Evolutionary conservation across 306 rosid genomes (phyloP).

Genomic region (Oemleria cerasiformis): DNA sequence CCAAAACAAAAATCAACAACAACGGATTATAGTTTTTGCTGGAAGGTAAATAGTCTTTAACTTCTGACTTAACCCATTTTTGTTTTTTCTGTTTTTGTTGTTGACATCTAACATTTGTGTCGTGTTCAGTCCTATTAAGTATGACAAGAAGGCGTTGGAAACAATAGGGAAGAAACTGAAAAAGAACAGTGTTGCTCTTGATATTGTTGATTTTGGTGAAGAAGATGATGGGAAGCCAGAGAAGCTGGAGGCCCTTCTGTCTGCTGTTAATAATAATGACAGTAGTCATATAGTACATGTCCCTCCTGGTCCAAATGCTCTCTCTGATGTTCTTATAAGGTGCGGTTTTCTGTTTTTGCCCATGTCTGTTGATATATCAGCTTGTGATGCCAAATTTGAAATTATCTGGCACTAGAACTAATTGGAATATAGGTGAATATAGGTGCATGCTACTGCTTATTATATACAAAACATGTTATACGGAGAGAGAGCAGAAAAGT

Average conservation of each 20-base stretch:
- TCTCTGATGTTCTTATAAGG: constrained; percentile 42
- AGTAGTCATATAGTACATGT: constrained; percentile 41
- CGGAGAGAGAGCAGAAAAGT: not conserved
- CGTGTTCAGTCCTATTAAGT: constrained; percentile 30
- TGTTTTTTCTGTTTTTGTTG: not conserved
- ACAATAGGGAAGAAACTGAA: constrained; percentile 41
- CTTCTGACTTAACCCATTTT: constrained; percentile 2
- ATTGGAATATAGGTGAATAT: not conserved
- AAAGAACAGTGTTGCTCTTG: constrained; percentile 47
- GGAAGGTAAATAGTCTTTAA: constrained; percentile 30
- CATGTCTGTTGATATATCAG: not conserved
- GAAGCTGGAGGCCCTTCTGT: constrained; percentile 42
- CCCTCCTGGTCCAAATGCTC: constrained; percentile 39
- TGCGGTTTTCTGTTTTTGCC: not conserved
- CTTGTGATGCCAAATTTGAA: not conserved
- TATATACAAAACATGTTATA: not conserved
- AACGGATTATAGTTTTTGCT: constrained; percentile 41
- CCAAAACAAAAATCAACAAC: constrained; percentile 42
- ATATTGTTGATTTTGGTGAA: constrained; percentile 40
- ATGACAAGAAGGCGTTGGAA: constrained; percentile 39
- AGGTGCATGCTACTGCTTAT: not conserved
- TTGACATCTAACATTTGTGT: not conserved
- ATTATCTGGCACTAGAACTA: not conserved
- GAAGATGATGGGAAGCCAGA: constrained; percentile 43
- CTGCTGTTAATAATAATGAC: constrained; percentile 40